Base-by-base conservation (phyloP, 2,329 filamentous ascomycete species). In the Sclerotinia trifoliorum region DNA sequence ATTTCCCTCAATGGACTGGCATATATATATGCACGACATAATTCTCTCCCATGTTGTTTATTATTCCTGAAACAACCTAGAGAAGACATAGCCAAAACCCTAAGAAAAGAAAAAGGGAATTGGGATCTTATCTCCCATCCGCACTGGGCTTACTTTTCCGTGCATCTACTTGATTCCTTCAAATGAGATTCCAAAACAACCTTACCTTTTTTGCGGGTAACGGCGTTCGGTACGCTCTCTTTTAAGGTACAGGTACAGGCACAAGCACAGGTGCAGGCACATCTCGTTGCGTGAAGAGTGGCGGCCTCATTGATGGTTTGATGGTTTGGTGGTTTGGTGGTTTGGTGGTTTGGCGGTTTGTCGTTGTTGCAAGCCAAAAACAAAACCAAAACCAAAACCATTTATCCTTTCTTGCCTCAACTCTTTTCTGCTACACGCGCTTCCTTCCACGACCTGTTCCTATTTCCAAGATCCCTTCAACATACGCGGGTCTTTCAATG, bases 1-100 rank as follows among this genome's bases (percentile, higher is more conserved):
- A 17, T 56, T 21, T 13, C 3, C 26, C 54, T 56, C 15, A 26
- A 15, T 17, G 48, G 64, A 57, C 64, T 49, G 42, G 64, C 61
- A 68, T 68, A 26, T 24, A 68, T 68, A 26, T 24, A 60, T 68
- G 62, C 67, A 68, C 62, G 35, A 68, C 61, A 68, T 67, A 39
- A 44, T 46, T 54, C 29, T 52, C 32, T 15, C 26, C 32, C 44
- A 24, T 52, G 46, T 32, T 49, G 55, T 65, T 42, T 39, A n/a
- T 35, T 49, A 32, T 49, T 49, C 44, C 44, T 11, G 11, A 51
- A 62, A 51, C 29, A 62, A 39, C 7, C 60, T 51, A 35, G 44
- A 35, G 44, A 13, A 26, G 26, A 35, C 3, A 46, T 19, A 49
- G 35, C 39, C 19, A 5, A 49, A 55, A 2, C 5, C 3, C 6